Evolutionary conservation across 345 rosid species (phyloP).

Genomic region (Kernera saxatilis): DNA sequence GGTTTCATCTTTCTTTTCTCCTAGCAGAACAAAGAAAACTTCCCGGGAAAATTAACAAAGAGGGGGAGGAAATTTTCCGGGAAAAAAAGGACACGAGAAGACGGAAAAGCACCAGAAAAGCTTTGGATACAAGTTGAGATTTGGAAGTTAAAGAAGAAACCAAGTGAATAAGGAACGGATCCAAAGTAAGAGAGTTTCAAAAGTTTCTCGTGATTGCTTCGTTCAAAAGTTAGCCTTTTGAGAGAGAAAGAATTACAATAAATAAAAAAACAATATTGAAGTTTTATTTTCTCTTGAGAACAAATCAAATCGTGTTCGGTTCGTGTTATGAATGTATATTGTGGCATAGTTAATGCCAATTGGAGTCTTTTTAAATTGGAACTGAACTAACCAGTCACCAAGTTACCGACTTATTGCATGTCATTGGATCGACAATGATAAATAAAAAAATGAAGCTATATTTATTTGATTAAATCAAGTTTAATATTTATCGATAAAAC

Average conservation of each 20-base stretch:
- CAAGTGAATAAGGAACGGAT: constrained; percentile 48
- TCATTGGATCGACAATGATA: not conserved
- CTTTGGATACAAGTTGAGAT: constrained; percentile 33
- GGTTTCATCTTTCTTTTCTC: constrained; percentile 28
- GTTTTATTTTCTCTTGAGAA: not conserved
- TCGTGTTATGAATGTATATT: not conserved
- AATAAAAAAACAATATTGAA: not conserved
- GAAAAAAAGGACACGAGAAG: constrained; percentile 26
- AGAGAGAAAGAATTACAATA: not conserved
- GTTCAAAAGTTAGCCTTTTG: constrained; percentile 40
- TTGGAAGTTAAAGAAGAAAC: constrained; percentile 32
- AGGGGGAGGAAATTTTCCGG: not conserved
- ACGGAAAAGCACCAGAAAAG: constrained; percentile 30
- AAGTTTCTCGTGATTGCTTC: constrained; percentile 83
- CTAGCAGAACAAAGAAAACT: constrained; percentile 19
- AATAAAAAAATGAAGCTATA: not conserved
- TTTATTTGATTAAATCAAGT: not conserved
- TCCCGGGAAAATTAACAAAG: constrained; percentile 17
- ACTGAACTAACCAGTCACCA: not conserved
- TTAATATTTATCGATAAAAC: not conserved
- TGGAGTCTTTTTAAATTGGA: not conserved
- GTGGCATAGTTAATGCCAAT: not conserved
- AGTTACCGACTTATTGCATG: constrained; percentile 3
- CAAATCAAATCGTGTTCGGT: constrained; percentile 17
- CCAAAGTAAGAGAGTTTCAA: constrained; percentile 54